Percentiles rank a stretch among this genome's conserved stretches.
Conservation (phyloP, 257 asterid species). For the Solanum ossicruentum region DNA sequence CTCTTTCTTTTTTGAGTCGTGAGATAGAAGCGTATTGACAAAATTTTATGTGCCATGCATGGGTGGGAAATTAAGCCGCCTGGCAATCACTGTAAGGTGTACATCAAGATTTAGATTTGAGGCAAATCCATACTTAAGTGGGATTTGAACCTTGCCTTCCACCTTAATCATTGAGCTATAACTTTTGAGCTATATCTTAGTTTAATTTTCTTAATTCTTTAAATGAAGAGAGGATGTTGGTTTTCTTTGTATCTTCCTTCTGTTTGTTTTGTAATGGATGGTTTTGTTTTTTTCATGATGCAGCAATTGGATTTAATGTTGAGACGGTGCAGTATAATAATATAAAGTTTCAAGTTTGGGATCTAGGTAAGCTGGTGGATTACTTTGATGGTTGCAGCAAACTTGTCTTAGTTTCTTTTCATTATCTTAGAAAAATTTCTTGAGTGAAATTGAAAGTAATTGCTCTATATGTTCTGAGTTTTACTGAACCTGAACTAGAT, state of each 20-base stretch:
- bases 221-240: not conserved
- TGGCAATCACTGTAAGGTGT: not conserved
- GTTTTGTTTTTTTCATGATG: constrained; percentile 8
- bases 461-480: not conserved
- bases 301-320: constrained; percentile 95
- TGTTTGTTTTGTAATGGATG: not conserved
- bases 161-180: not conserved
- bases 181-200: not conserved
- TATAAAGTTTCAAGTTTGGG: constrained; percentile 90
- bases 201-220: not conserved
- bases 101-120: not conserved
- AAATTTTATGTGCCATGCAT: not conserved
- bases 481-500: not conserved
- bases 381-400: not conserved
- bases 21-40: not conserved
- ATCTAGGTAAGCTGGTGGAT: constrained; percentile 46
- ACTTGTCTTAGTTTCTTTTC: not conserved
- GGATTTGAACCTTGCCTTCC: not conserved
- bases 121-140: not conserved
- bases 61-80: not conserved
- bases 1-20: not conserved
- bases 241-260: not conserved
- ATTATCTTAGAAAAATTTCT: not conserved
- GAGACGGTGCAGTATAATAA: constrained; percentile 88
- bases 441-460: not conserved